These are phyloP conservation scores for Amanita molliuscula DNA, from an alignment of 768 basidiomycete species.

Conservation along the genomic window DNA sequence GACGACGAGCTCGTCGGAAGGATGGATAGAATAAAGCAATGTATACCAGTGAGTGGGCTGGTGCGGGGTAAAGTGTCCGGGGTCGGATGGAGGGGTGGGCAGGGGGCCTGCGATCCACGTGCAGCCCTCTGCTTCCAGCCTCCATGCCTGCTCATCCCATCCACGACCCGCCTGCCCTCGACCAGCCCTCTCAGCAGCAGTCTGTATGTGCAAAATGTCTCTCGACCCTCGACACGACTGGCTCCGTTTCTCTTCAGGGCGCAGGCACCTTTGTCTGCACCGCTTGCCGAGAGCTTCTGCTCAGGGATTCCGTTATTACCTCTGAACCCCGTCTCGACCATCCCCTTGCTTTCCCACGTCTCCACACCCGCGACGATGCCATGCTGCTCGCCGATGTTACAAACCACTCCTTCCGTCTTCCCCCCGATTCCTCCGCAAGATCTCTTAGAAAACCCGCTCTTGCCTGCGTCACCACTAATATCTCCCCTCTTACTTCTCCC, in stretches of 20 bases:
- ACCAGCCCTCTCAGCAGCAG: constrained; percentile 22
- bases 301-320: constrained; percentile 9
- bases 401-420: neutral
- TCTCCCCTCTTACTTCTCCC: constrained; percentile 1
- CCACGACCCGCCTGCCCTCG: constrained; percentile 14
- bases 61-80: constrained; percentile 5
- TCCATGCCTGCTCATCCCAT: constrained; percentile 39
- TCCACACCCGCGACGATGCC: constrained; percentile 12
- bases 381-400: neutral
- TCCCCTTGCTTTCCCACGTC: constrained; percentile 14
- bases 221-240: constrained; percentile 23
- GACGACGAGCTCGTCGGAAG: constrained; percentile 14
- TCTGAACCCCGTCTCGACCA: constrained; percentile 16
- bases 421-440: neutral
- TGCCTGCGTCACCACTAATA: constrained; percentile 1
- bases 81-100: neutral
- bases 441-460: constrained; percentile 1
- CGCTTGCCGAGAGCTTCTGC: constrained; percentile 32
- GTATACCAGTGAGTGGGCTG: neutral
- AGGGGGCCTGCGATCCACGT: constrained; percentile 1
- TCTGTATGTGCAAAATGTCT: constrained; percentile 38
- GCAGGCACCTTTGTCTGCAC: constrained; percentile 33
- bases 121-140: constrained; percentile 7
- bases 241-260: constrained; percentile 15
- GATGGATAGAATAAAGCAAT: constrained; percentile 4